Base-by-base conservation (phyloP, 768 basidiomycete species). In the Saitozyma sp. region DNA sequence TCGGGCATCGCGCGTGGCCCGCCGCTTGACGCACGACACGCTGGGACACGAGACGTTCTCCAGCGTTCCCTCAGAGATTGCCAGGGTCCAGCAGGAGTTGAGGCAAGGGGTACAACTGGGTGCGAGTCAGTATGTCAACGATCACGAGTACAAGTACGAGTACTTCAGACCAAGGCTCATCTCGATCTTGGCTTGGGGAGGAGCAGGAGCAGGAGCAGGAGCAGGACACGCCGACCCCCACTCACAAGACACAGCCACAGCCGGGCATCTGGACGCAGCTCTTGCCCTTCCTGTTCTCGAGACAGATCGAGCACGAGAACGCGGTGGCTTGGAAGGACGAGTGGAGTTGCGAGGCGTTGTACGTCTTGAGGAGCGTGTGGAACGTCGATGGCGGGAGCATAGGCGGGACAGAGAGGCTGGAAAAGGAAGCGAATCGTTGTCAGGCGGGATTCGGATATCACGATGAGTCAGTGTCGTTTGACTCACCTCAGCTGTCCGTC, bases 1-100 rank as follows among this genome's bases (percentile, higher is more conserved):
- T 11, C 13, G 10, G 1, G 16, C 5, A 16, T 70, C 55, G n/a
- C 61, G 56, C 10, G 63, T 56, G 11, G 70, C 64, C 11, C 77
- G 65, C n/a, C 51, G 49, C 60, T 90, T 91, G n/a, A 89, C 85
- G 69, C 92, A 96, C 42, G 82, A 82, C 1, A 87, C 86, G 70
- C 91, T 88, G 0, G 92, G 89, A 75, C 92, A 96, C 0, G 88
- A 84, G 1, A 96, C 92, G 17, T 83, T 83, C 39, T 82, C 84
- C 13, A 92, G 81, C 61, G 89, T 87, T 8, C 92, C 92, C 74
- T 94, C 91, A 53, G 80, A 81, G 57, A 96, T 89, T 67, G 88
- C 89, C 54, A 92, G 75, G 50, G 84, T 83, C 92, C 92, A 96
- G 75, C 89, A 93, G 56, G 89, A 87, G 56, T 83, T 82, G 37